Conservation (phyloP, 495 filamentous ascomycete species). For the Podospora comata region DNA sequence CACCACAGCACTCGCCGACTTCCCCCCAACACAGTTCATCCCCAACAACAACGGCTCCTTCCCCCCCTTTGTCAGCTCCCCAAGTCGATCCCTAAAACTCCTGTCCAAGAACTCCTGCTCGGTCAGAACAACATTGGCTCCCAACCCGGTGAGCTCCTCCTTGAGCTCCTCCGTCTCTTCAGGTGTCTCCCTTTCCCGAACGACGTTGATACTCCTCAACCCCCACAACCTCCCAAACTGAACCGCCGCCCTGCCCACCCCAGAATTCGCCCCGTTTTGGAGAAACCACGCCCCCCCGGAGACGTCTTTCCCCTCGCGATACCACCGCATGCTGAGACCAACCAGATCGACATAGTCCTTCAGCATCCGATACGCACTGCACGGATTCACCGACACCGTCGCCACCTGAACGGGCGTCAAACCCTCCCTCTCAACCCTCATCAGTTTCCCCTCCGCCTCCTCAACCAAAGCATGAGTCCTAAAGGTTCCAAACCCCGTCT, state of each 20-base stretch:
- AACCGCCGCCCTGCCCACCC: constrained; percentile 83
- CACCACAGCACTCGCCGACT: constrained; percentile 68
- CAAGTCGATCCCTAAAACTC: constrained; percentile 59
- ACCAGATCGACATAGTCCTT: constrained; percentile 67
- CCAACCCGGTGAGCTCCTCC: constrained; percentile 65
- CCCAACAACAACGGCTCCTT: constrained; percentile 68
- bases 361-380: constrained; percentile 89
- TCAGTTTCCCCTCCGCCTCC: constrained; percentile 54
- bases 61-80: constrained; percentile 63
- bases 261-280: constrained; percentile 94
- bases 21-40: constrained; percentile 94
- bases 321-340: constrained; percentile 33
- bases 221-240: constrained; percentile 84
- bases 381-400: constrained; percentile 81
- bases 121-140: constrained; percentile 79
- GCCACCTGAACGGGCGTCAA: constrained; percentile 72
- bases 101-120: constrained; percentile 62
- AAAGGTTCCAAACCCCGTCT: constrained; percentile 83
- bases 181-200: constrained; percentile 62
- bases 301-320: constrained; percentile 17
- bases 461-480: constrained; percentile 78
- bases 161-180: constrained; percentile 65
- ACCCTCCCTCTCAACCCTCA: constrained; percentile 52
- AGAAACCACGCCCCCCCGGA: constrained; percentile 82
- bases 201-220: constrained; percentile 78